phyloP scores from a whole-genome alignment of 768 basidiomycete genomes.

The Boletellus ananas region DNA sequence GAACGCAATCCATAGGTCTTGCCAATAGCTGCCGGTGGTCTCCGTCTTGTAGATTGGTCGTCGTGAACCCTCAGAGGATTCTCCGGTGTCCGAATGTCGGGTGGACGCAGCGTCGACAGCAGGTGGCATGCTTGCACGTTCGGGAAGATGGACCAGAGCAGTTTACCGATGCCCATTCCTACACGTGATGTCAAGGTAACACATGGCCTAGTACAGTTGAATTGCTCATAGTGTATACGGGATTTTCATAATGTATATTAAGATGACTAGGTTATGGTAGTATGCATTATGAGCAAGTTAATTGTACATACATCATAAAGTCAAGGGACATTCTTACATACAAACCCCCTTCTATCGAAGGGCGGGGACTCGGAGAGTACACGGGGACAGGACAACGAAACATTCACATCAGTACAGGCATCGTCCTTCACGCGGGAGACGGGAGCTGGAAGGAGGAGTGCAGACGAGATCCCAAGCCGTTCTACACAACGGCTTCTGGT shows the following conservation, averaged over 20 bases:
- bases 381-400: not conserved
- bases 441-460: conserved; percentile 27
- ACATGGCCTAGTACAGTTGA: no score
- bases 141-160: no score
- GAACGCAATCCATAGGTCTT: conserved; percentile 29
- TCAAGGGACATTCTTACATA: not conserved
- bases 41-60: conserved; percentile 29
- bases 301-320: no score
- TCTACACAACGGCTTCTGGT: conserved; percentile 16
- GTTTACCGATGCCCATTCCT: no score
- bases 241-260: no score
- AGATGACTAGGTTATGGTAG: no score
- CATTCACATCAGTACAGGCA: not conserved
- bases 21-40: conserved; percentile 31
- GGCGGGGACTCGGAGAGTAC: not conserved
- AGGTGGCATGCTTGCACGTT: conserved; percentile 9
- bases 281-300: no score
- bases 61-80: conserved; percentile 9
- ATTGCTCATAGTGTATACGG: no score
- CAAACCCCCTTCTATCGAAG: not conserved
- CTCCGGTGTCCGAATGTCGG: conserved; percentile 2
- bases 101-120: not conserved
- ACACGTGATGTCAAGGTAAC: no score
- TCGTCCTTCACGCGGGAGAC: not conserved
- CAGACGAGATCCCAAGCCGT: conserved; percentile 34